Evolutionary conservation across 1,284 basidiomycete species (phyloP).

Genomic region (Phellinidium pouzarii): DNA sequence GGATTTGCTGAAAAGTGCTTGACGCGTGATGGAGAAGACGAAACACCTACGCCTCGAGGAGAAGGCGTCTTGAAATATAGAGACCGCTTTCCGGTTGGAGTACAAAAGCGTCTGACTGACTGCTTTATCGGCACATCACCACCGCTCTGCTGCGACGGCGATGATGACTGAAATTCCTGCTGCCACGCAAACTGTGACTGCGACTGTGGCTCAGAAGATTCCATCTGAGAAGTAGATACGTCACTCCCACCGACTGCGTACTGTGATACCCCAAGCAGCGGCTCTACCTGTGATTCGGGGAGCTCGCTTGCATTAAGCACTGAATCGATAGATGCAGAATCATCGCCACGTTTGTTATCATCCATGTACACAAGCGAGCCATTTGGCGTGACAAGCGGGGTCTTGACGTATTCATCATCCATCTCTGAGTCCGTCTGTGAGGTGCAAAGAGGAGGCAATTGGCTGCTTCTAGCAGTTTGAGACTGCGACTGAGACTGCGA

Average conservation of each 20-base stretch:
- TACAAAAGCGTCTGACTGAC: too few relatives aligned
- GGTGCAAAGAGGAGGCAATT: conserved; percentile 21
- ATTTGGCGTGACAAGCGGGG: conserved; percentile 49
- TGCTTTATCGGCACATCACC: background rate
- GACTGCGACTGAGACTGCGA: conserved; percentile 8
- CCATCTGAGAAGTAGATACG: conserved; percentile 16
- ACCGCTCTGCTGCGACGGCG: background rate
- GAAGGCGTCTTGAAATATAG: background rate
- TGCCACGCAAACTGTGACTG: conserved; percentile 11
- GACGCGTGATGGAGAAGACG: background rate
- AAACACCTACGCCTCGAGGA: background rate
- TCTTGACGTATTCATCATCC: conserved; percentile 39
- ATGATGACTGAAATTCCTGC: conserved; percentile 1
- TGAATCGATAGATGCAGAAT: background rate
- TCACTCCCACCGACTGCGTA: background rate
- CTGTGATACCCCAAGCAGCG: conserved; percentile 1
- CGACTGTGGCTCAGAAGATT: conserved; percentile 5
- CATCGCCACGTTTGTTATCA: background rate
- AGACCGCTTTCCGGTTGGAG: background rate
- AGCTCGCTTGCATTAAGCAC: conserved; percentile 8
- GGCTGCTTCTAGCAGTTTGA: background rate
- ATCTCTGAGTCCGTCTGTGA: conserved; percentile 30
- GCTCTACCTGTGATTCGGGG: conserved; percentile 15
- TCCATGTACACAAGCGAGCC: conserved; percentile 30
- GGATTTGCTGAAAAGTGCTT: background rate